Percentiles rank a stretch among this genome's conserved stretches.
These are phyloP conservation scores for Pichia terricola DNA, from an alignment of 1,139 yeast species.

Conservation along the genomic window DNA sequence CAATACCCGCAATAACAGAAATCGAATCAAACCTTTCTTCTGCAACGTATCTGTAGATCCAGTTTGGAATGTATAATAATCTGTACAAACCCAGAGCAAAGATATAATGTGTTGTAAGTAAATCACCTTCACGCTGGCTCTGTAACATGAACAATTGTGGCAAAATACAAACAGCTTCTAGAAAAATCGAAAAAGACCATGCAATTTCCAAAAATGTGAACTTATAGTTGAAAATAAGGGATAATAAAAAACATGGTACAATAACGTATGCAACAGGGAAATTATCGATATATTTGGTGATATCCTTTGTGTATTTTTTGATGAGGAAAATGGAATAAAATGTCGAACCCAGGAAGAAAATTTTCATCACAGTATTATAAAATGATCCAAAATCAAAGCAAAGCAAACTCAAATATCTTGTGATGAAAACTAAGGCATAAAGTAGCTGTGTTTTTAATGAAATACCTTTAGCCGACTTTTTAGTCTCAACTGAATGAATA, in stretches of 20 bases:
- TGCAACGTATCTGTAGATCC: slow-evolving; percentile 77
- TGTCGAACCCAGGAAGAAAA: slow-evolving; percentile 70
- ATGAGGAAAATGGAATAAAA: slow-evolving; percentile 67
- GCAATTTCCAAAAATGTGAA: slow-evolving; percentile 52
- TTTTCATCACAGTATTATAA: slow-evolving; percentile 73
- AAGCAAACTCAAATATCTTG: slow-evolving; percentile 70
- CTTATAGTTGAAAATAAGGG: slow-evolving; percentile 58
- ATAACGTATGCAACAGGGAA: slow-evolving; percentile 68
- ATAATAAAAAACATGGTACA: slow-evolving; percentile 50
- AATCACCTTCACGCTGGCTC: slow-evolving; percentile 81
- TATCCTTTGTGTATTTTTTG: slow-evolving; percentile 47
- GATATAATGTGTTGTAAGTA: slow-evolving; percentile 82
- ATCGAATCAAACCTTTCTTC: slow-evolving; percentile 65
- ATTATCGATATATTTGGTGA: slow-evolving; percentile 49
- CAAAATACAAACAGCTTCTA: slow-evolving; percentile 82
- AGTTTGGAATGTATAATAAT: slow-evolving; percentile 82
- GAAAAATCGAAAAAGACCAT: slow-evolving; percentile 78
- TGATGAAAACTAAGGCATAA: slow-evolving; percentile 57
- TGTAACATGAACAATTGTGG: slow-evolving; percentile 91
- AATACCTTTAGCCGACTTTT: slow-evolving; percentile 70
- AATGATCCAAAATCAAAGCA: slow-evolving; percentile 46
- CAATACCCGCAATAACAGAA: slow-evolving; percentile 66
- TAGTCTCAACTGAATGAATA: slow-evolving; percentile 56
- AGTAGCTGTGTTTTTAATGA: slow-evolving; percentile 82
- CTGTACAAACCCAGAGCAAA: slow-evolving; percentile 89